A percentile compares a stretch with the other conserved stretches of the same genome.
Conservation (phyloP, 2,329 filamentous ascomycete genomes). For the Orbilia blumenaviensis region DNA sequence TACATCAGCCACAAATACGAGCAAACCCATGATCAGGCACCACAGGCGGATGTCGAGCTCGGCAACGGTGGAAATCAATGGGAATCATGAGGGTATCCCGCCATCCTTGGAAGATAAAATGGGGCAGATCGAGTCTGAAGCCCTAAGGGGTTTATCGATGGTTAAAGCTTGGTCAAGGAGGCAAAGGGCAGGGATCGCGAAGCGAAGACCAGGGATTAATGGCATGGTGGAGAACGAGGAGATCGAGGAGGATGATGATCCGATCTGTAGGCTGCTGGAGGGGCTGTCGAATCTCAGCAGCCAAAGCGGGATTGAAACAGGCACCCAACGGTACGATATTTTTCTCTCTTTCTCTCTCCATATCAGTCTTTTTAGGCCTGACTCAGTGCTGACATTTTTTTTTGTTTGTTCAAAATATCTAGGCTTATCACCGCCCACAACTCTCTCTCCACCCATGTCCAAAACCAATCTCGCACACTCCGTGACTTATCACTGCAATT, state of each 20-base stretch:
- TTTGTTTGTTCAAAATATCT: background rate
- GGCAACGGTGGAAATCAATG: constrained; percentile 55
- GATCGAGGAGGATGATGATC: constrained; percentile 58
- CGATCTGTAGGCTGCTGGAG: constrained; percentile 75
- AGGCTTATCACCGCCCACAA: constrained; percentile 80
- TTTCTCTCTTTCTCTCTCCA: background rate
- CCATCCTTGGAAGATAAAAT: constrained; percentile 74
- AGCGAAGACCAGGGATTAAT: constrained; percentile 71
- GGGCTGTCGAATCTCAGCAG: constrained; percentile 76
- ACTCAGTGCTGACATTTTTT: constrained; percentile 50
- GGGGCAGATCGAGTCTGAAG: constrained; percentile 71
- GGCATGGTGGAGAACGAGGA: constrained; percentile 70
- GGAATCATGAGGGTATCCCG: constrained; percentile 65
- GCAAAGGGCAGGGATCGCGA: constrained; percentile 54
- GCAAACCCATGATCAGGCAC: constrained; percentile 44
- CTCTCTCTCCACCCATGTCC: constrained; percentile 76
- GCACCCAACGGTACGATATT: constrained; percentile 71
- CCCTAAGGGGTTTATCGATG: constrained; percentile 50
- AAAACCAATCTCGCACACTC: constrained; percentile 77
- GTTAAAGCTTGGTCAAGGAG: constrained; percentile 51
- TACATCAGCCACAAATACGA: constrained; percentile 29
- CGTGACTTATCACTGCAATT: constrained; percentile 73
- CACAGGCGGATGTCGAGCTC: constrained; percentile 48
- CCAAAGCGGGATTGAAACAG: constrained; percentile 76
- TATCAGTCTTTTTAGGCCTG: too few species aligned